Evolutionary conservation across 805 yeast genomes (phyloP), one percentile per base, ranked within the genome.

Genomic region (Kazachstania viticola): DNA sequence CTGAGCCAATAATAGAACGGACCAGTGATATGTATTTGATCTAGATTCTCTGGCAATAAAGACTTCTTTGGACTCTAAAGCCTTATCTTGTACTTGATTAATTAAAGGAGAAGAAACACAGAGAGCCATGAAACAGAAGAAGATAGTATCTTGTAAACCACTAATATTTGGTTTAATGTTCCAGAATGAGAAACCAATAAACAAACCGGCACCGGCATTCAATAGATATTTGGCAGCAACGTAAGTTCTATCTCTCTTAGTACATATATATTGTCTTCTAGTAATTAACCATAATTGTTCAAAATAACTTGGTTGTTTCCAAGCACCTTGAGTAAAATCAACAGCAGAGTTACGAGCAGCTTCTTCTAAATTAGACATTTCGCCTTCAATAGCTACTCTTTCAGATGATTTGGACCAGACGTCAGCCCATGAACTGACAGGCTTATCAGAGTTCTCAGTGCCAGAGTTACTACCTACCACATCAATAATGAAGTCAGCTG

Each of bases 1-100:
- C 45, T 75, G 76, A 6, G 78, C 58, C 18, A 76, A 30, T 30
- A 76, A 47, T 54, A 79, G 56, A 26, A 70, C 56, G 13, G 75
- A 64, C 87, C 87, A 79, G 45, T 76, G 79, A 59, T 70, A 79
- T 11, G 83, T 80, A 47, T 76, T 77, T 3, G 84, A 75, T 36
- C 75, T 69, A 14, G 74, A 64, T 48, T 79, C 91, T 46, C 88
- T 67, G 9, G 73, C 81, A 52, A 79, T 82, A 47, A 59, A 79
- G 29, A 79, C 56, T 34, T 74, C 79, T 46, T 85, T 67, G 14
- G 75, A 64, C 21, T 58, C 61, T 30, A 71, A 64, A 16, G 79
- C 79, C 31, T 67, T 64, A 21, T 67, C 74, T 49, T 75, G 80
- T 33, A 74, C 65, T 56, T 78, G 84, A 46, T 79, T 74, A 30